Conservation (phyloP, 2,329 filamentous ascomycete genomes). For the Ploettnerulaceae sp. region DNA sequence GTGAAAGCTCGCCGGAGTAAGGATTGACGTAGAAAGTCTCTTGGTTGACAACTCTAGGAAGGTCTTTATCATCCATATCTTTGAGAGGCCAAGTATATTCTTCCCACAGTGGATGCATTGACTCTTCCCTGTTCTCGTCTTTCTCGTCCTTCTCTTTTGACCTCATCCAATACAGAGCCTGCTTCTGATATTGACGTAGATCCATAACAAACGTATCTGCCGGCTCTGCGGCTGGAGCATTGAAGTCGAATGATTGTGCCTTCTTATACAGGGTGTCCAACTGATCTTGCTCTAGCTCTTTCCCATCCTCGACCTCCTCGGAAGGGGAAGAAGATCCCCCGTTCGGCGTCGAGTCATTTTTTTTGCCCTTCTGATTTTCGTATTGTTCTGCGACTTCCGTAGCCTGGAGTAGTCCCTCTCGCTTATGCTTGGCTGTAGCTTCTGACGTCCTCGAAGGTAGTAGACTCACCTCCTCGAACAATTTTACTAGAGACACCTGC, state of each 20-base stretch:
- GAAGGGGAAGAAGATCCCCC: slow-evolving; percentile 44
- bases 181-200: slow-evolving; percentile 88
- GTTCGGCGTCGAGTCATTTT: slow-evolving; percentile 17
- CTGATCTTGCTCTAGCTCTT: slow-evolving; percentile 92
- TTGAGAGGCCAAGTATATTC: slow-evolving; percentile 86
- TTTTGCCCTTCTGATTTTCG: slow-evolving; percentile 48
- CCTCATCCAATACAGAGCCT: slow-evolving; percentile 95
- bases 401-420: slow-evolving; percentile 80
- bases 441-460: slow-evolving; percentile 71
- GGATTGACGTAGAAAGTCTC: slow-evolving; percentile 90
- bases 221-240: slow-evolving; percentile 81
- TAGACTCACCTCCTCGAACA: slow-evolving; percentile 86
- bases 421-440: slow-evolving; percentile 69
- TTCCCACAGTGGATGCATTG: slow-evolving; percentile 97
- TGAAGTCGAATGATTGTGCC: slow-evolving; percentile 94
- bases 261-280: slow-evolving; percentile 92
- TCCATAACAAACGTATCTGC: slow-evolving; percentile 76
- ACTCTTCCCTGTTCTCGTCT: slow-evolving; percentile 60
- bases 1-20: slow-evolving; percentile 88
- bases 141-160: slow-evolving; percentile 81
- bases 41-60: slow-evolving; percentile 62
- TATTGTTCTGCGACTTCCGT: slow-evolving; percentile 82
- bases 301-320: slow-evolving; percentile 69
- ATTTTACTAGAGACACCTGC: slow-evolving; percentile 80
- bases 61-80: slow-evolving; percentile 76